Percentiles rank a stretch among this genome's conserved stretches.
phyloP scores from a whole-genome alignment of 176 grass and related monocot genomes.

The Chrysopogon serrulatus region DNA sequence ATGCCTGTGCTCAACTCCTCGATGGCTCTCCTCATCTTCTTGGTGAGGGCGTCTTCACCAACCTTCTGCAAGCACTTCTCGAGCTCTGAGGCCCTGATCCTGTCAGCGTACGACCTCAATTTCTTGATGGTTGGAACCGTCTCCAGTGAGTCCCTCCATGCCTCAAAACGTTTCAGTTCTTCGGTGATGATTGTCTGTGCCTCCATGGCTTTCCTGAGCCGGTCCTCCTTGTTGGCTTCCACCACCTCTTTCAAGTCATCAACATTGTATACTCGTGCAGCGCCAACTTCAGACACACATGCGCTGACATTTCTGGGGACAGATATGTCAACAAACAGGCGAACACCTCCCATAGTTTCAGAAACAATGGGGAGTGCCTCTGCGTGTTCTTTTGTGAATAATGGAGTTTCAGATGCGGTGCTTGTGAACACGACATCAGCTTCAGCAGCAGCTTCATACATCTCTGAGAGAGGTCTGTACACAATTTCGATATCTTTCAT shows the following conservation, averaged over 20 bases:
- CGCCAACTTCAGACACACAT: constrained; percentile 46
- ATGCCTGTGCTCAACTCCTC: constrained; percentile 81
- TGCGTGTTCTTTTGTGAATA: constrained; percentile 64
- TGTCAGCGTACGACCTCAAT: constrained; percentile 72
- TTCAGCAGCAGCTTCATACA: constrained; percentile 60
- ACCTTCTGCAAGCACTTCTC: constrained; percentile 89
- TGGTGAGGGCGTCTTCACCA: constrained; percentile 56
- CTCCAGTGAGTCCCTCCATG: constrained; percentile 84
- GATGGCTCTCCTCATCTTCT: constrained; percentile 75
- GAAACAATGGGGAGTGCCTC: constrained; percentile 42
- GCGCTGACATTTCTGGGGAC: constrained; percentile 79
- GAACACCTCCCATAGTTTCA: constrained; percentile 47
- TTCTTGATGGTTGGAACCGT: constrained; percentile 92
- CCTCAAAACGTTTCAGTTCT: constrained; percentile 69
- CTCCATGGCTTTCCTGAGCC: constrained; percentile 75
- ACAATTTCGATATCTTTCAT: constrained; percentile 83
- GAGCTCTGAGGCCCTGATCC: constrained; percentile 76
- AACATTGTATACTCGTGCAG: constrained; percentile 60
- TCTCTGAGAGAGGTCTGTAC: constrained; percentile 69
- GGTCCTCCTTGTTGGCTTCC: constrained; percentile 86
- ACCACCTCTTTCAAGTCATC: constrained; percentile 95
- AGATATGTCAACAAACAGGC: constrained; percentile 81
- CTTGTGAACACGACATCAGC: constrained; percentile 84
- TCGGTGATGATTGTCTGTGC: constrained; percentile 71
- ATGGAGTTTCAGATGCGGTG: constrained; percentile 74